Percentiles rank a stretch among this genome's conserved stretches.
phyloP scores from a whole-genome alignment of 257 asterid genomes.

The Coffea eugenioides region DNA sequence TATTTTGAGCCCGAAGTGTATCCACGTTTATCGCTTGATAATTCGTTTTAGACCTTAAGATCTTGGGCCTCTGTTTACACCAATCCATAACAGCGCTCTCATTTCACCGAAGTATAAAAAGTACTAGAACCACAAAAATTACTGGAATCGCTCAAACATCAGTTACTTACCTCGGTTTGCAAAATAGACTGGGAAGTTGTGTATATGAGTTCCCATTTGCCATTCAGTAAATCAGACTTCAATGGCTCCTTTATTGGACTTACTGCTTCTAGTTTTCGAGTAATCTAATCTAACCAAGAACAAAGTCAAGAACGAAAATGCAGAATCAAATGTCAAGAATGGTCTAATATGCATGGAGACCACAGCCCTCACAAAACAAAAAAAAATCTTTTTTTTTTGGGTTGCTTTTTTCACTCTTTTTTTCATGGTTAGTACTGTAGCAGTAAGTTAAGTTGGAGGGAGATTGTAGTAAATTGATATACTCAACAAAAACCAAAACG shows the following conservation, averaged over 20 bases:
- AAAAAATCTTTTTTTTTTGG: no score
- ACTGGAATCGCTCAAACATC: background rate
- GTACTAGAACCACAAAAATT: background rate
- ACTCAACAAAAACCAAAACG: no score
- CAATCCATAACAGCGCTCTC: constrained; percentile 5
- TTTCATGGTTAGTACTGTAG: no score
- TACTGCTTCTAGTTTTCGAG: constrained; percentile 59
- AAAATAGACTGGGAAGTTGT: constrained; percentile 82
- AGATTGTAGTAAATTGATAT: no score
- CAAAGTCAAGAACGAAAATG: background rate
- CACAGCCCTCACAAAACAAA: no score
- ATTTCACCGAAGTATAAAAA: background rate
- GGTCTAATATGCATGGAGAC: no score
- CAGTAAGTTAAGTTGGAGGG: no score
- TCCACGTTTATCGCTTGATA: constrained; percentile 79
- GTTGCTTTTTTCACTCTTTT: no score
- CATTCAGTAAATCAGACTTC: constrained; percentile 59
- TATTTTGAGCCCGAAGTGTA: constrained; percentile 78
- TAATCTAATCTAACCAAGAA: constrained; percentile 40
- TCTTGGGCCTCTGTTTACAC: constrained; percentile 70
- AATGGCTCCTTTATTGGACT: constrained; percentile 75
- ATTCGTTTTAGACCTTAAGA: constrained; percentile 56
- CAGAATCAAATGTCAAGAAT: no score
- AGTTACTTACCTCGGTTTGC: constrained; percentile 51
- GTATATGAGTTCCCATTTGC: constrained; percentile 93